Evolutionary conservation across 305 asterid genomes (phyloP).

Genomic region (Withania somnifera): DNA sequence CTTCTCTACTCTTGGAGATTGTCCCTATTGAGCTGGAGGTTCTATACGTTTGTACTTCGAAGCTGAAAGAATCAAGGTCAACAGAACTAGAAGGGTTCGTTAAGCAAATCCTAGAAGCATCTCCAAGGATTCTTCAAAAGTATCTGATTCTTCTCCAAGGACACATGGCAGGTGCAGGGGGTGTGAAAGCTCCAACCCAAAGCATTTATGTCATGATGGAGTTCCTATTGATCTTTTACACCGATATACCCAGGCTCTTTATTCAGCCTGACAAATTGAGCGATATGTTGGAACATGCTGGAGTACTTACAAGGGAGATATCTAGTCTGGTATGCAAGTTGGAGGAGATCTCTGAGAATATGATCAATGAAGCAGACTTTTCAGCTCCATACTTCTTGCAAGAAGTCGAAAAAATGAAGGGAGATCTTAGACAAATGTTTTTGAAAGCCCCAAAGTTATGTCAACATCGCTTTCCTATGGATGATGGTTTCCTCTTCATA

Average conservation of each 20-base stretch:
- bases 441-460: neutral
- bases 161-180: neutral
- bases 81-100: neutral
- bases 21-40: neutral
- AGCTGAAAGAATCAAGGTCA: neutral
- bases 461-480: neutral
- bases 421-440: neutral
- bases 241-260: neutral
- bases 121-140: neutral
- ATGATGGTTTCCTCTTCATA: neutral
- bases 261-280: neutral
- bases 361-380: neutral
- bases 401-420: neutral
- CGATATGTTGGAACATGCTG: neutral
- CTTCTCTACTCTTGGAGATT: neutral
- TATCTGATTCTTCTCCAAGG: neutral
- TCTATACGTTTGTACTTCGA: neutral
- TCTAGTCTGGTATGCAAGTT: neutral
- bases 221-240: neutral
- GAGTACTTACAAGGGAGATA: neutral
- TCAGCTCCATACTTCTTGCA: neutral
- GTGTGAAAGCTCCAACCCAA: neutral
- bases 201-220: neutral
- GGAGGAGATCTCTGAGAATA: neutral
- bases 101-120: neutral